Conservation (phyloP, 768 basidiomycete genomes). For the Leccinum subgranulosum region DNA sequence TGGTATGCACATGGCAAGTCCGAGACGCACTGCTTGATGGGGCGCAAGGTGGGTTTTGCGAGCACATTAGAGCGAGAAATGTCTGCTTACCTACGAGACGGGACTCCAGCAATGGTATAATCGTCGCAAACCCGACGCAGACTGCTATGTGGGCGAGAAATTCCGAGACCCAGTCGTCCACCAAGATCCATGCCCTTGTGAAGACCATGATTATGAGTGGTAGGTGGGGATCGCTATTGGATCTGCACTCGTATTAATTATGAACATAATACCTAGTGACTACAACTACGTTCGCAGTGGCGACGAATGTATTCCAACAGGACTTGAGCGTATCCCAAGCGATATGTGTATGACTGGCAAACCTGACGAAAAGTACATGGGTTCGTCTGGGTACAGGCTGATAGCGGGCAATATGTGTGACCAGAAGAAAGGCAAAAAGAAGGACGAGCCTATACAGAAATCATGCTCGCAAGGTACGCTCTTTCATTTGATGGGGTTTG, state of each 20-base stretch:
- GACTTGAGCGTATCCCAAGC: conserved; percentile 83
- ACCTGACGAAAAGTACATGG: conserved; percentile 63
- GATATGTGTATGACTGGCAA: conserved; percentile 56
- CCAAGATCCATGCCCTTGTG: conserved; percentile 81
- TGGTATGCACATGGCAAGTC: conserved; percentile 79
- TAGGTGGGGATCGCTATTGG: conserved; percentile 35
- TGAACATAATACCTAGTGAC: conserved; percentile 51
- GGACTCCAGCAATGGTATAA: conserved; percentile 85
- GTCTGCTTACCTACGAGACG: neutral
- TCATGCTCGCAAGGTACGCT: conserved; percentile 69
- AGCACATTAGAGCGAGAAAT: neutral
- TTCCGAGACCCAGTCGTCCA: conserved; percentile 82
- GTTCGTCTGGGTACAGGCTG: conserved; percentile 88
- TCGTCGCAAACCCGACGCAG: conserved; percentile 74
- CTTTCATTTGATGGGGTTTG: neutral
- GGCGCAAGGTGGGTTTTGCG: conserved; percentile 68
- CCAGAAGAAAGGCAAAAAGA: conserved; percentile 50
- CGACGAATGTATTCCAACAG: conserved; percentile 74
- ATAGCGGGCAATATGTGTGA: conserved; percentile 92
- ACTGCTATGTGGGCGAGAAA: conserved; percentile 90
- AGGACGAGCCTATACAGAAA: conserved; percentile 71
- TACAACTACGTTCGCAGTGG: conserved; percentile 83
- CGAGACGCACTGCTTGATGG: conserved; percentile 84
- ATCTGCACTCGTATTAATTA: neutral
- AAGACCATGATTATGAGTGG: conserved; percentile 94